Evolutionary conservation across 1,284 basidiomycete species (phyloP).

Genomic region (Rhizopogon hawkerae): DNA sequence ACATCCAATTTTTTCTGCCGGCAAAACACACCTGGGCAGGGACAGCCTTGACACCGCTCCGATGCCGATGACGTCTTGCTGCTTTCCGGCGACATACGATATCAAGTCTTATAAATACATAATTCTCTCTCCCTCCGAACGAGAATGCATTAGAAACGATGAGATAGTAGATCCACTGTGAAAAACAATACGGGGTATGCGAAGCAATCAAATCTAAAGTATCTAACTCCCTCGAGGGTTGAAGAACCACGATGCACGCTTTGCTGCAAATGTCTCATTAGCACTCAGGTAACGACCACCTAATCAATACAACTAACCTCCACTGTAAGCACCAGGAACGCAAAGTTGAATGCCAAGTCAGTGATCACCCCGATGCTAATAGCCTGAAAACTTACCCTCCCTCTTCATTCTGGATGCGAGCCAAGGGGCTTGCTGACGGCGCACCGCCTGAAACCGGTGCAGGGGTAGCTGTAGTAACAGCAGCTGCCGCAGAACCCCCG

Average conservation of each 20-base stretch:
- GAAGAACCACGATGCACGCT: conserved; percentile 86
- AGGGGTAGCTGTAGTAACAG: conserved; percentile 32
- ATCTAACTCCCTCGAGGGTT: conserved; percentile 51
- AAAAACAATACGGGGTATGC: conserved; percentile 16
- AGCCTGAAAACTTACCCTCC: conserved; percentile 49
- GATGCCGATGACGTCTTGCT: conserved; percentile 2
- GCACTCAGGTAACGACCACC: conserved; percentile 5
- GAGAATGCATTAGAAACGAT: conserved; percentile 24
- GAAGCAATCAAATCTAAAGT: conserved; percentile 8
- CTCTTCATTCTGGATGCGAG: conserved; percentile 72
- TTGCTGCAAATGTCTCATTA: conserved; percentile 42
- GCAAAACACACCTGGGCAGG: conserved; percentile 18
- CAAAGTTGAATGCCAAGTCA: conserved; percentile 10
- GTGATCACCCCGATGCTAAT: conserved; percentile 20
- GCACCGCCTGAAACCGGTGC: conserved; percentile 35
- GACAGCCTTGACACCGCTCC: conserved; percentile 11
- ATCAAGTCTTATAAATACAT: too few species aligned
- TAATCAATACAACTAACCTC: conserved; percentile 30
- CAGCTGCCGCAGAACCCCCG: conserved; percentile 50
- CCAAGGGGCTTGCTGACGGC: conserved; percentile 49
- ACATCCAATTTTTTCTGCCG: conserved; percentile 17
- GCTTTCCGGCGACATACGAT: too few species aligned
- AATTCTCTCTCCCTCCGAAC: neutral
- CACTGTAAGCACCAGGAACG: conserved; percentile 23
- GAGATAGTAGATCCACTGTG: conserved; percentile 32